A percentile compares a stretch with the other conserved stretches of the same genome.
These are phyloP conservation scores for Ophiocordyceps camponoti-saundersi DNA, from an alignment of 2,329 filamentous ascomycete species.

Conservation along the genomic window DNA sequence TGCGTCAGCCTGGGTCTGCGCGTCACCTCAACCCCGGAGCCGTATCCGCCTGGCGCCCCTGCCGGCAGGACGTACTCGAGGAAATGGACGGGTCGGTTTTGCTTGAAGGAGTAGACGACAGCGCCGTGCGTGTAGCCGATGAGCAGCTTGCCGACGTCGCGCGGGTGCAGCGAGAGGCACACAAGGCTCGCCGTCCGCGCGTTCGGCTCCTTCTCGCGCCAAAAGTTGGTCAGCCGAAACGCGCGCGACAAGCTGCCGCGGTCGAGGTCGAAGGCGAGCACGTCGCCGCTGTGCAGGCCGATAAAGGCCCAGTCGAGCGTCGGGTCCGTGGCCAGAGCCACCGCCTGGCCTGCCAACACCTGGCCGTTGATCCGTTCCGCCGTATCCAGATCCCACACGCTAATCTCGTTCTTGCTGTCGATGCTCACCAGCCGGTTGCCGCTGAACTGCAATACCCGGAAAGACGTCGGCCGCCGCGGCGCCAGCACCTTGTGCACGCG, in stretches of 20 bases:
- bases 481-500: slow-evolving; percentile 62
- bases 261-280: slow-evolving; percentile 88
- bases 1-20: slow-evolving; percentile 64
- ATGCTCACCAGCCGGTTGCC: slow-evolving; percentile 72
- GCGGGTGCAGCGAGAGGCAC: slow-evolving; percentile 69
- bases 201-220: slow-evolving; percentile 55
- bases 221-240: slow-evolving; percentile 76
- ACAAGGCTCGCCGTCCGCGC: slow-evolving; percentile 47
- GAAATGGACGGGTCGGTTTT: slow-evolving; percentile 60
- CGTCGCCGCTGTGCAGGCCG: slow-evolving; percentile 65
- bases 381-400: slow-evolving; percentile 63
- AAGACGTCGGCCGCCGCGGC: slow-evolving; percentile 55
- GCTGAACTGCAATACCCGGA: slow-evolving; percentile 67
- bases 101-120: slow-evolving; percentile 87
- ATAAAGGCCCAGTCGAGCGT: slow-evolving; percentile 88
- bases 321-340: slow-evolving; percentile 63
- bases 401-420: slow-evolving; percentile 72
- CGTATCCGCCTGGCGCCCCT: slow-evolving; percentile 72
- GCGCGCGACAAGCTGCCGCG: slow-evolving; percentile 50
- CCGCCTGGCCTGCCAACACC: slow-evolving; percentile 61
- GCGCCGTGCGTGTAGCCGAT: slow-evolving; percentile 84
- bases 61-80: slow-evolving; percentile 70
- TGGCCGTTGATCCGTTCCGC: slow-evolving; percentile 49
- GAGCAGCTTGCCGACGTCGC: slow-evolving; percentile 80
- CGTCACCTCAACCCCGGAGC: slow-evolving; percentile 38